phyloP scores from a whole-genome alignment of 495 filamentous ascomycete genomes.

The Pseudevernia furfuracea region DNA sequence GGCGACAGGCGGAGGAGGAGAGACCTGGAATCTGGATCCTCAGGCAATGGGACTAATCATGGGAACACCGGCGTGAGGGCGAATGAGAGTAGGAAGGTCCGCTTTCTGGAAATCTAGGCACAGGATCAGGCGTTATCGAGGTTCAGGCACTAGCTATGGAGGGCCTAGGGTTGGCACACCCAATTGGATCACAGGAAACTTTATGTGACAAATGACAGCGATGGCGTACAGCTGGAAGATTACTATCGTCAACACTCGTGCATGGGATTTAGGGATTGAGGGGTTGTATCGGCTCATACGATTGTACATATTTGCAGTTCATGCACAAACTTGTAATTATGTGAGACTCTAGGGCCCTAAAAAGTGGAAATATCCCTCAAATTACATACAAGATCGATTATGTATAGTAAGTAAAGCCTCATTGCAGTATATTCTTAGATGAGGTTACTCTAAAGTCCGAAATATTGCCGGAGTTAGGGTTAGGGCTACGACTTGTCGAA shows the following conservation, averaged over 20 bases:
- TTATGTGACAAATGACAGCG: constrained; percentile 4
- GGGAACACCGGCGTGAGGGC: constrained; percentile 7
- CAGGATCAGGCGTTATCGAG: constrained; percentile 1
- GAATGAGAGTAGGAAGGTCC: constrained; percentile 20
- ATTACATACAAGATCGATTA: background rate
- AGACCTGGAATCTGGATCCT: constrained; percentile 26
- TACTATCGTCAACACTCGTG: background rate
- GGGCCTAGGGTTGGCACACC: background rate
- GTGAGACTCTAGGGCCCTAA: background rate
- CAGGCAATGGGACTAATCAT: constrained; percentile 1
- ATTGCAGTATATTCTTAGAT: background rate
- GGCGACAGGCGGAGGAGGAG: constrained; percentile 53
- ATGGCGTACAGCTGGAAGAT: background rate
- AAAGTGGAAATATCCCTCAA: background rate
- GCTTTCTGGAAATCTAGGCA: constrained; percentile 24
- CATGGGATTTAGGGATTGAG: background rate
- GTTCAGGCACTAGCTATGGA: background rate
- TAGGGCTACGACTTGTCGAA: too few species aligned
- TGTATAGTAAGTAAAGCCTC: background rate
- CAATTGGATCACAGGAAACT: constrained; percentile 1
- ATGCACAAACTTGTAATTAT: background rate
- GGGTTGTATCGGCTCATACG: background rate
- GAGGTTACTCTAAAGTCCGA: background rate
- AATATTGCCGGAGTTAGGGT: background rate
- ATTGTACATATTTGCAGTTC: background rate